Evolutionary conservation across 2,329 filamentous ascomycete species (phyloP), one percentile per base, ranked within the genome.

Genomic region (Epichloe gansuensis): DNA sequence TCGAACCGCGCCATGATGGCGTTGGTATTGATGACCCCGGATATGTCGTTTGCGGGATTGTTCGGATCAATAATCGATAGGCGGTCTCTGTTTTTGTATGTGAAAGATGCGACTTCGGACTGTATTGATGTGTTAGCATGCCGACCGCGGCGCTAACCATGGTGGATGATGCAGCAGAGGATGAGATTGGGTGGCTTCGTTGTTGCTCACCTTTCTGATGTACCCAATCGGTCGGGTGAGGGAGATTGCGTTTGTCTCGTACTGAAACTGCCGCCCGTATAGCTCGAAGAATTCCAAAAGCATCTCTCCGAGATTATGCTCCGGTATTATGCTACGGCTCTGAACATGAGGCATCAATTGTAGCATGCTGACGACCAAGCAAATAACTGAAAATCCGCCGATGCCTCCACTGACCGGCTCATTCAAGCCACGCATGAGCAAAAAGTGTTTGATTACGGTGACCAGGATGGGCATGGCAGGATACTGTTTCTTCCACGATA

Each of bases 1-100:
- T 77, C 72, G 65, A 98, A 97, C 12, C 76, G 74, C n/a, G 73
- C 65, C 58, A 88, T 72, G 48, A 96, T 86, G 8, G 78, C 72
- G 0, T 68, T 58, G 7, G 86, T 87, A 58, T 88, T 86, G 46
- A 77, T 0, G 90, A 93, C 9, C 91, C 90, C 90, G 0, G 93
- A 85, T 28, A 98, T 93, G 62, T 98, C 93, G 65, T 97, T 97
- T 28, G 76, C 72, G 0, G 80, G 66, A 54, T 88, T 86, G 66
- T 97, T 95, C 0, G 93, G 93, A 63, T 98, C 93, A 54, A 95
- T 85, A 61, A 98, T 95, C 8, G 85, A 87, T 2, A 98, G 75
- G 1, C 89, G 82, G 49, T 85, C 75, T 13, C 67, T 68, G 61
- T 83, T 83, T 60, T 78, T 80, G 61, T 84, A 81, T 4, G 73